These are phyloP conservation scores for Fusarium coffeatum DNA, from an alignment of 2,329 filamentous ascomycete genomes.

Conservation along the genomic window DNA sequence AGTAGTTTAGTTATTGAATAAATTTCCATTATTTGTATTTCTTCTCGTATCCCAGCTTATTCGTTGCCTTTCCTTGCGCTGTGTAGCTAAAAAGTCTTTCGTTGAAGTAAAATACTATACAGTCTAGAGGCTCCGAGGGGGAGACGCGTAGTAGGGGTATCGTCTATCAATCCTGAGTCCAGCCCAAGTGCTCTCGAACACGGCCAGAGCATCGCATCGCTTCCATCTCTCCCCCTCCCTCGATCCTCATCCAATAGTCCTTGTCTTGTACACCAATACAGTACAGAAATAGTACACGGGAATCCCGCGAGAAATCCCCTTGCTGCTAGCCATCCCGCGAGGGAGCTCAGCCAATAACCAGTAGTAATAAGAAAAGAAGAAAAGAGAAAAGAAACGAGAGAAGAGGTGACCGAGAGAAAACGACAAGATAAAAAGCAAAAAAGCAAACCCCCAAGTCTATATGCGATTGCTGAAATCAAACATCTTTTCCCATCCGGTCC, in stretches of 20 bases:
- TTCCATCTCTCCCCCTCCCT: slow-evolving; percentile 35
- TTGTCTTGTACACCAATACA: slow-evolving; percentile 46
- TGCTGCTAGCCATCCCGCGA: slow-evolving; percentile 38
- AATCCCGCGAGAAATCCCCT: slow-evolving; percentile 32
- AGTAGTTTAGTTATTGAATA: slow-evolving; percentile 7
- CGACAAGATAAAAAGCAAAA: slow-evolving; percentile 24
- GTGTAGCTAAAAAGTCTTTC: slow-evolving; percentile 44
- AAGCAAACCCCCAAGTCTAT: slow-evolving; percentile 45
- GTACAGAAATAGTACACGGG: slow-evolving; percentile 43
- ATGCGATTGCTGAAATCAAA: slow-evolving; percentile 44
- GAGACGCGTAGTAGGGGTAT: slow-evolving; percentile 46
- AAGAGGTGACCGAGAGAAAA: slow-evolving; percentile 28
- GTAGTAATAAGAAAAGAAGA: slow-evolving; percentile 27
- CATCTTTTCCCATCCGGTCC: slow-evolving; percentile 45
- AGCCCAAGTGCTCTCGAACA: slow-evolving; percentile 46
- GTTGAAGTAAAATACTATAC: slow-evolving; percentile 45
- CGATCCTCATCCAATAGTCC: slow-evolving; percentile 35
- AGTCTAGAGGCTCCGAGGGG: slow-evolving; percentile 44
- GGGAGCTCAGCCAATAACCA: slow-evolving; percentile 25
- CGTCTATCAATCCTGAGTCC: slow-evolving; percentile 50
- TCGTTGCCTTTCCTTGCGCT: slow-evolving; percentile 35
- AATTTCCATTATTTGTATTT: slow-evolving; percentile 32
- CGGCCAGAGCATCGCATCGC: slow-evolving; percentile 37
- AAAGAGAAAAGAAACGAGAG: slow-evolving; percentile 34
- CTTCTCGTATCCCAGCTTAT: slow-evolving; percentile 24